These are phyloP conservation scores for Lepidium didymum DNA, from an alignment of 345 rosid species.

Conservation along the genomic window DNA sequence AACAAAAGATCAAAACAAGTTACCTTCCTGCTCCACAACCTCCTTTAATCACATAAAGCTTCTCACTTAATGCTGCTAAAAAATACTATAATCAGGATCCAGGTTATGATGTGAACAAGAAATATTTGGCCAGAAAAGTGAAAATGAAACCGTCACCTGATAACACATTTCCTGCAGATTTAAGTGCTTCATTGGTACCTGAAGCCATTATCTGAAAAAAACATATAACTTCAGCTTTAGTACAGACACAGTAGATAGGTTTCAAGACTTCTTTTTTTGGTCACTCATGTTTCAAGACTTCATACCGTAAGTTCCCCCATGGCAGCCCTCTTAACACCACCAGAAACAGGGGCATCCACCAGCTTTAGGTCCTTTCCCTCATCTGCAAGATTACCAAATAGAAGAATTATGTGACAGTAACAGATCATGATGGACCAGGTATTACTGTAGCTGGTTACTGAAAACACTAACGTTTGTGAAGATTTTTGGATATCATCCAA, in stretches of 20 bases:
- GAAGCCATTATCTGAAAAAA: conserved; percentile 82
- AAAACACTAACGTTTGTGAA: background rate
- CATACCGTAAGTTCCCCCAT: conserved; percentile 85
- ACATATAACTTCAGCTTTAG: conserved; percentile 11
- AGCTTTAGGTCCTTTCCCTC: conserved; percentile 73
- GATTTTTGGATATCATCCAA: background rate
- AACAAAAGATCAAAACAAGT: conserved; percentile 17
- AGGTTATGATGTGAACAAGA: conserved; percentile 12
- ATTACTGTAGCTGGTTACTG: background rate
- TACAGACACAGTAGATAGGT: background rate
- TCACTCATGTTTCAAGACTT: background rate
- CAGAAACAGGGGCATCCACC: conserved; percentile 99
- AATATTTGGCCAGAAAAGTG: conserved; percentile 3
- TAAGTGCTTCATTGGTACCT: conserved; percentile 74
- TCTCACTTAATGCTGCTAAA: conserved; percentile 81
- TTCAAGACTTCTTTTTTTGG: conserved; percentile 1
- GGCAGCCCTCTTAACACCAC: conserved; percentile 89
- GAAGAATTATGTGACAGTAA: background rate
- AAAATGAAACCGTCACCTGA: conserved; percentile 41
- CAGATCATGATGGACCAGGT: background rate
- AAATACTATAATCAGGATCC: conserved; percentile 19
- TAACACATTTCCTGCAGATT: conserved; percentile 56
- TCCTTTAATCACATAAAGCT: conserved; percentile 87
- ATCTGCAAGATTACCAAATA: conserved; percentile 34
- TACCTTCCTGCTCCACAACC: conserved; percentile 98